Base-by-base conservation (phyloP, 139 green algal species). In the Auxenochlorella pyrenoidosa region DNA sequence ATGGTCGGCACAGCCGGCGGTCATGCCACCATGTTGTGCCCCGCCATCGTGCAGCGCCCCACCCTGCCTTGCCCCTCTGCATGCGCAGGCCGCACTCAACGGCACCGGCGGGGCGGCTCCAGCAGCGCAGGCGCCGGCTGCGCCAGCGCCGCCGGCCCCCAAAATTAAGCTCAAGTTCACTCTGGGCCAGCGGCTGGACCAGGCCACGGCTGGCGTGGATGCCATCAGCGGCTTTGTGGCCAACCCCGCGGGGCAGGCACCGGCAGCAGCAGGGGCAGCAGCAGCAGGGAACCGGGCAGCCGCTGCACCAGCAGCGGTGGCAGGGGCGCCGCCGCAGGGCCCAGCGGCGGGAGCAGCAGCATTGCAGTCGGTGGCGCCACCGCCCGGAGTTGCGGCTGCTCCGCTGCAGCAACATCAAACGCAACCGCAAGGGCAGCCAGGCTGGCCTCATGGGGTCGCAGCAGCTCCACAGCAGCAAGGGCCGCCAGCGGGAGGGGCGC, bases 101-200 rank as follows among this genome's bases (percentile, higher is more conserved):
- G 34, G 34, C 70, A 76, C 47, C 34, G 70, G 70, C 70, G 70
- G 16, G 4, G 65, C 79, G 30, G 36, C 63, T 3, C 18, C 43
- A 34, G 44, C 66, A 44, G 80, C 21, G 73, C 26, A 21, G 5
- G 47, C 43, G 28, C 36, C 79, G 34, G n/a, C 65, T 24, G 41
- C 30, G 10, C n/a, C 38, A 30, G 43, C 66, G 19, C 36, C 40
- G 3, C 22, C 80, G 32, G 40, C 82, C 6, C 43, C 82, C 82
- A 86, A 86, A 19, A 38, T 86, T 43, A 86, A 86, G n/a, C 66
- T 79, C 66, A 86, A 79, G 22, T 47, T 79, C 34, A 86, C 82
- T 16, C 43, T 86, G 44, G 66, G 66, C 6, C 43, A 79, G 65
- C 44, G 47, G 44, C 34, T 47, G 51, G 51, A 66, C 19, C 32